phyloP scores from a whole-genome alignment of 148 eudicot genomes.

The Linanthus parryae region DNA sequence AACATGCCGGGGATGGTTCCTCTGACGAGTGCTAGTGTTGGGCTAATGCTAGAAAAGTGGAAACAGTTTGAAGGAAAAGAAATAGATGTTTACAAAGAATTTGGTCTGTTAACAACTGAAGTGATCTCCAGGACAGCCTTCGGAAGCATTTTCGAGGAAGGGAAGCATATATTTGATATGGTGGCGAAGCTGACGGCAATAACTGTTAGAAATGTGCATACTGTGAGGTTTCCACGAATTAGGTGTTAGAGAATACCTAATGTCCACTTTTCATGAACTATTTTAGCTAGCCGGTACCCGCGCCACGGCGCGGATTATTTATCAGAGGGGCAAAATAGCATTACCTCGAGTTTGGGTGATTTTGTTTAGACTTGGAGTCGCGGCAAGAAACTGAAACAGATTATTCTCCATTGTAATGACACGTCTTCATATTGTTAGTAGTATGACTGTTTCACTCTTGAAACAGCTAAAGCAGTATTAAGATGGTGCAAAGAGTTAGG shows the following conservation, averaged over 20 bases:
- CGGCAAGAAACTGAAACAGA: too few species aligned
- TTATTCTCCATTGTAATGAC: too few species aligned
- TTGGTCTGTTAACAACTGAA: slow-evolving; percentile 26
- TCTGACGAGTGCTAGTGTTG: slow-evolving; percentile 25
- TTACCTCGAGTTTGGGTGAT: too few species aligned
- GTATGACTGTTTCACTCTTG: too few species aligned
- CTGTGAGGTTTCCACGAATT: slow-evolving; percentile 20
- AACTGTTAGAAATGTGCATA: slow-evolving; percentile 21
- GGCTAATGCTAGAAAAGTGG: slow-evolving; percentile 32
- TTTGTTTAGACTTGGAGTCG: too few species aligned
- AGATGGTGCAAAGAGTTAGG: too few species aligned
- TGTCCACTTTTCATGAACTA: too few species aligned
- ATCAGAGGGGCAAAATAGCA: too few species aligned
- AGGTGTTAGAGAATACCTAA: slow-evolving; percentile 6
- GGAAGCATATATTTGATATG: slow-evolving; percentile 37
- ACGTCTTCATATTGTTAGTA: too few species aligned
- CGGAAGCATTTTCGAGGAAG: slow-evolving; percentile 35
- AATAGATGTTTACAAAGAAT: slow-evolving; percentile 30
- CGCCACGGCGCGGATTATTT: too few species aligned
- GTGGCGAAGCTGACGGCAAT: slow-evolving; percentile 19
- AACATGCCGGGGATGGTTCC: slow-evolving; percentile 31
- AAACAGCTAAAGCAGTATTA: too few species aligned
- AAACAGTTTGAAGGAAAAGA: slow-evolving; percentile 27
- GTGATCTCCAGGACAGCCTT: slow-evolving; percentile 44
- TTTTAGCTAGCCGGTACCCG: too few species aligned